These are phyloP conservation scores for Globisporangium orthogonon DNA, from an alignment of 352 stramenopile genomes.

Conservation along the genomic window DNA sequence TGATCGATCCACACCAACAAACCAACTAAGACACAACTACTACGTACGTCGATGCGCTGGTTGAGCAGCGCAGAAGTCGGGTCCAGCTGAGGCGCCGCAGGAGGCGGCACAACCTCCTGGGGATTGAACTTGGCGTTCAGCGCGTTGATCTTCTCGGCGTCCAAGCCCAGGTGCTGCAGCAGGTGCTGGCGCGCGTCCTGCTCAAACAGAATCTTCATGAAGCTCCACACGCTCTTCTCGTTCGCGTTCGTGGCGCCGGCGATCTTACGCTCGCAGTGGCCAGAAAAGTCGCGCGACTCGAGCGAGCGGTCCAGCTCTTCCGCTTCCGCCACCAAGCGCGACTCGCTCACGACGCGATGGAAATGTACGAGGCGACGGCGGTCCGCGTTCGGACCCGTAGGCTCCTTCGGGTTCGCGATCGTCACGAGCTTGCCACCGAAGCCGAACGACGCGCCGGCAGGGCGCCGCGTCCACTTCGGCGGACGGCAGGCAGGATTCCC, in stretches of 20 bases:
- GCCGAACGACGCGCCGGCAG: slow-evolving; percentile 90
- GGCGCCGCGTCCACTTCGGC: slow-evolving; percentile 93
- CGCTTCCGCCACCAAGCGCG: slow-evolving; percentile 75
- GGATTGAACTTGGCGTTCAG: slow-evolving; percentile 79
- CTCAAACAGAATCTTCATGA: slow-evolving; percentile 94
- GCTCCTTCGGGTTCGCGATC: slow-evolving; percentile 71
- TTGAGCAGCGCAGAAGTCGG: slow-evolving; percentile 45
- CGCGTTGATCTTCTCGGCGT: slow-evolving; percentile 89
- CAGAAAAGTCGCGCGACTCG: slow-evolving; percentile 87
- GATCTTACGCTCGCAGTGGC: slow-evolving; percentile 91
- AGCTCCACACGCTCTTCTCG: slow-evolving; percentile 84
- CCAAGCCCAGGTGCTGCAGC: slow-evolving; percentile 92
- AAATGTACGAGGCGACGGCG: slow-evolving; percentile 75
- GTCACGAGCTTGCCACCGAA: slow-evolving; percentile 95
- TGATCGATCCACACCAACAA: not conserved
- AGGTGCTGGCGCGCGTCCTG: slow-evolving; percentile 93
- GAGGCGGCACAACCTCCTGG: slow-evolving; percentile 21
- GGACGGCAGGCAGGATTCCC: slow-evolving; percentile 80
- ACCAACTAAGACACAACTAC: not conserved
- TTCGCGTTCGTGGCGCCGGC: slow-evolving; percentile 41
- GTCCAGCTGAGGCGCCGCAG: slow-evolving; percentile 23
- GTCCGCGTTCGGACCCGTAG: slow-evolving; percentile 38
- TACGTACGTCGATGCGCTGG: slow-evolving; percentile 70
- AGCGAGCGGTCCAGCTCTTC: slow-evolving; percentile 90
- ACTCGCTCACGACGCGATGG: slow-evolving; percentile 74